Base-by-base conservation (phyloP, 1,139 yeast genomes). In the Blastobotrys capitulatus region DNA sequence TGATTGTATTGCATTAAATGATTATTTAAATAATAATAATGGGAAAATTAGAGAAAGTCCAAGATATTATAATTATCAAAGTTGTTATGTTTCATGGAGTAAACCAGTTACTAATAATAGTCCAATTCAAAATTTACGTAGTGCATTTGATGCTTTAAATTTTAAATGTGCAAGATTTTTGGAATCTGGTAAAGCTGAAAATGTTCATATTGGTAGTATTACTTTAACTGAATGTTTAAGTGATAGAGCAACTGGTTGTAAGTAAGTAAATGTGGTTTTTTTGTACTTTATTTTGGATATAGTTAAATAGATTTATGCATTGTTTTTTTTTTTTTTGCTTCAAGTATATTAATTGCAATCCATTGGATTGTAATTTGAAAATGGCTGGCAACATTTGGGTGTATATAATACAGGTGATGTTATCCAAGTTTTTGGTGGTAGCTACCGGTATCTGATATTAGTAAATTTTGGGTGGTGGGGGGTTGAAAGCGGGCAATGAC, bases 181-280 rank as follows among this genome's bases (percentile, higher is more conserved):
- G 20, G 19, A 36, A 16, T 37, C 40, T 7, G 40, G 40, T 4
- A 37, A 19, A 12, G 40, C 40, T 19, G n/a, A 6, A 10, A 37
- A 37, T 27, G 26, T 26, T 26, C 40, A 37, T 19, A 22, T 37
- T 19, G 40, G 40, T n/a, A 2, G 7, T 16, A 9, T 20, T 19
- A 37, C 40, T 4, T 15, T 37, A 10, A 37, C 26, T 12, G 26
- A 37, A 19, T 37, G 40, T 19, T 19, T 37, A n/a, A 37, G 40
- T n/a, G 27, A 37, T 19, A 25, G 40, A 37, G 40, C 40, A n/a
- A 37, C 40, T 19, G 40, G 40, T 2, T 37, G 40, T 37, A 16
- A 26, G 22, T 36, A 15, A n/a, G n/a, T n/a, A n/a, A n/a, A 12
- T 15, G 34, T 29, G n/a, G 34, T n/a, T n/a, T n/a, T n/a, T n/a